Base-by-base conservation (phyloP, 495 filamentous ascomycete genomes). In the Neurospora sublineolata region DNA sequence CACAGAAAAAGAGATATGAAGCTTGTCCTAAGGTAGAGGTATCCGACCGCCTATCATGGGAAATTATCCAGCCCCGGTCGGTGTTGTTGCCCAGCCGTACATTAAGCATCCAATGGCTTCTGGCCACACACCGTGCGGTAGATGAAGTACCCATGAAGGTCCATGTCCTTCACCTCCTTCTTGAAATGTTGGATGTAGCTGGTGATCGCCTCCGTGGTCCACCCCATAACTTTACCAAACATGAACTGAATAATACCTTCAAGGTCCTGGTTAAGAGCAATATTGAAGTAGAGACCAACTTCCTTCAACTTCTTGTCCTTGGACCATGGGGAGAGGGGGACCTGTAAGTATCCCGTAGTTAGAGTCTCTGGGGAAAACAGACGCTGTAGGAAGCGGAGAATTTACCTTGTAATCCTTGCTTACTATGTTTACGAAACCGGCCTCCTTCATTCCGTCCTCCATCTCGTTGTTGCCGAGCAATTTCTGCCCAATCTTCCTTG, bases 371-470 rank as follows among this genome's bases (percentile, higher is more conserved):
- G 46, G 46, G 27, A 14, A 7, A 14, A 58, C 11, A 58, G 42
- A 58, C 23, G 20, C 11, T 58, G n/a, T 44, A 0, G 39, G 44
- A 12, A 27, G 20, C 16, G 2, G 3, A 6, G 11, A 1, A 23
- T 14, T 36, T 41, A 42, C 68, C 68, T 69, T 69, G 14, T 78
- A 68, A 64, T 75, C 73, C 36, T 67, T 75, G 16, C 71, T 70
- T 2, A 73, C 71, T 4, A 79, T 89, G 78, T 92, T 88, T 1
- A 84, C 82, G 68, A 84, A 86, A 69, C 92, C 83, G 3, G 89
- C 83, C 11, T 77, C 76, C 23, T 87, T 86, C 73, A 93, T 91
- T 3, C 79, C 78, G 37, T 85, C 86, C 37, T 84, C 82, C 69
- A 86, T 80, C 75, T 84, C 85, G 69, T 86, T 83, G 5, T 79